These are phyloP conservation scores for Solanum pinnatisectum DNA, from an alignment of 257 asterid genomes.

Conservation along the genomic window DNA sequence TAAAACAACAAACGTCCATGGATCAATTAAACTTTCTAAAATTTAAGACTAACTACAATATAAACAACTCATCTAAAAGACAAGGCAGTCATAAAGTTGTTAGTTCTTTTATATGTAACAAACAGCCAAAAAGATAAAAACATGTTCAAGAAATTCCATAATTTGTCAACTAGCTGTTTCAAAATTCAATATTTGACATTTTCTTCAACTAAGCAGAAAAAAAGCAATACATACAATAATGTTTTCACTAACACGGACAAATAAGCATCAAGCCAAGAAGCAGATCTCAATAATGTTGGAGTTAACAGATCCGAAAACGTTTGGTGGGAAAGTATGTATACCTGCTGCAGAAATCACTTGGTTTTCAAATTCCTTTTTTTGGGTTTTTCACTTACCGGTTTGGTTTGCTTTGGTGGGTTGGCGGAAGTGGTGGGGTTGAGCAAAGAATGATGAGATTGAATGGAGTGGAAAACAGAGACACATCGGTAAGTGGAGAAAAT, in stretches of 20 bases:
- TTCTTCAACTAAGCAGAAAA: background rate
- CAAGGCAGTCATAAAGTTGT: background rate
- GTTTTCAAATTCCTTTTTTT: background rate
- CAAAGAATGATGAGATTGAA: background rate
- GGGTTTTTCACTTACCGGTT: background rate
- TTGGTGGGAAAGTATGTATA: background rate
- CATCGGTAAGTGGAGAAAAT: background rate
- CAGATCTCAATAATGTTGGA: background rate
- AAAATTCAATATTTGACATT: background rate
- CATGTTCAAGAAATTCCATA: background rate
- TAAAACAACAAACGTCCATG: background rate
- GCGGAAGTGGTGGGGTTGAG: conserved; percentile 3
- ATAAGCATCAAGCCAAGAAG: background rate
- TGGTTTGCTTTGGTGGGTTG: background rate
- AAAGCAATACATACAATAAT: background rate
- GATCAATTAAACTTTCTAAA: background rate
- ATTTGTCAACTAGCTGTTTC: background rate
- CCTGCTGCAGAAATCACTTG: background rate
- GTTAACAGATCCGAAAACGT: background rate
- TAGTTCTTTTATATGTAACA: background rate
- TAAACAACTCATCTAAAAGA: background rate
- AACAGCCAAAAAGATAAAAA: background rate
- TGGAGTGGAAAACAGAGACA: background rate
- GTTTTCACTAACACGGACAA: background rate
- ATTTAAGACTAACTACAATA: background rate